Percentiles rank a stretch among this genome's conserved stretches.
These are phyloP conservation scores for Pestalotiopsis sp. DNA, from an alignment of 2,329 filamentous ascomycete genomes.

Conservation along the genomic window DNA sequence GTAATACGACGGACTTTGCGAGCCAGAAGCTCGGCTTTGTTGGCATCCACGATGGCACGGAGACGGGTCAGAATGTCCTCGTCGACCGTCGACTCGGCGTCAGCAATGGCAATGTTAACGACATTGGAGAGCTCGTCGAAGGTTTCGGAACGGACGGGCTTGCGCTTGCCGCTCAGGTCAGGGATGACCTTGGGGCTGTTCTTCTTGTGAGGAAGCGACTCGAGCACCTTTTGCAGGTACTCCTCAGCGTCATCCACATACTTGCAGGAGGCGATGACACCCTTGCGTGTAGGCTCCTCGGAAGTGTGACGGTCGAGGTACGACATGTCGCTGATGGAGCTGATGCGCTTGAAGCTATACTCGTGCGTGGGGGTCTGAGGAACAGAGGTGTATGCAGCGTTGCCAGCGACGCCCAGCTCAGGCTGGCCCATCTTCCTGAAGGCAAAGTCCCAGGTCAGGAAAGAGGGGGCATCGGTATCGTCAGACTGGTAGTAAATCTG, in stretches of 20 bases:
- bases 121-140: constrained; percentile 86
- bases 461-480: constrained; percentile 67
- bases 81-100: constrained; percentile 82
- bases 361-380: constrained; percentile 72
- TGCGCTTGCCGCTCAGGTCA: constrained; percentile 74
- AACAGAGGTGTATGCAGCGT: constrained; percentile 79
- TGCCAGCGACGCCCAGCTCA: constrained; percentile 81
- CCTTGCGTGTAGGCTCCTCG: constrained; percentile 80
- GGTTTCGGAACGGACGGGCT: constrained; percentile 55
- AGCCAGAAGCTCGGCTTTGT: constrained; percentile 79
- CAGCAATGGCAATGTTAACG: constrained; percentile 86
- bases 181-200: constrained; percentile 62
- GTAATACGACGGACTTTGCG: constrained; percentile 86
- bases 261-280: constrained; percentile 89
- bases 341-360: constrained; percentile 74
- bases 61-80: constrained; percentile 78
- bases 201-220: constrained; percentile 72
- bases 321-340: constrained; percentile 96
- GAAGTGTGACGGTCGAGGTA: constrained; percentile 75
- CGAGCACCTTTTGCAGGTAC: constrained; percentile 77
- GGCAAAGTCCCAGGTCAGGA: constrained; percentile 93
- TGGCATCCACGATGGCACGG: constrained; percentile 70
- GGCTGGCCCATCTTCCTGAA: constrained; percentile 90
- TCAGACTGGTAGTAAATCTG: constrained; percentile 84
- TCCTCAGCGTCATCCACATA: constrained; percentile 96